These are phyloP conservation scores for Aspergillus glaucus DNA, from an alignment of 2,329 filamentous ascomycete genomes.

Conservation along the genomic window DNA sequence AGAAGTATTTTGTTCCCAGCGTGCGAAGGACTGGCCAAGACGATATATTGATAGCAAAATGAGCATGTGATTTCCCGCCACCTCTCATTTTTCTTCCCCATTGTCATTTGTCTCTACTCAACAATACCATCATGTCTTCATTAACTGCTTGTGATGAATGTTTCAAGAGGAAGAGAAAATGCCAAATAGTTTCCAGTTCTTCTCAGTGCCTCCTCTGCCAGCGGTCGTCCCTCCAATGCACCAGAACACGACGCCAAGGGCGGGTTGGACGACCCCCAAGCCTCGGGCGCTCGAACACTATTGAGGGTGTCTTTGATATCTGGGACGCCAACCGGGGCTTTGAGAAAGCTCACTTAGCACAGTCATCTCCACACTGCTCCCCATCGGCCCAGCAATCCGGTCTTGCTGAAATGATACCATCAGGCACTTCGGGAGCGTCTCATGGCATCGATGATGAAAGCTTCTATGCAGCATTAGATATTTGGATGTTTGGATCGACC, in stretches of 20 bases:
- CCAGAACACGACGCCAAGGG: background rate
- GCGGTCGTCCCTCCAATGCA: background rate
- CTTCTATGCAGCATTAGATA: slow-evolving; percentile 2
- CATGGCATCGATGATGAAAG: background rate
- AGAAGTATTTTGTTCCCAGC: no score
- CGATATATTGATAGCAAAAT: no score
- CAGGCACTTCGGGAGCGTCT: background rate
- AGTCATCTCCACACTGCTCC: background rate
- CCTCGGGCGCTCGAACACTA: background rate
- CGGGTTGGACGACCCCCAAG: background rate
- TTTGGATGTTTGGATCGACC: slow-evolving; percentile 6
- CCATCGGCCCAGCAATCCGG: background rate
- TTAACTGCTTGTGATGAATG: slow-evolving; percentile 1
- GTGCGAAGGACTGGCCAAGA: no score
- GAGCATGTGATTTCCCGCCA: no score
- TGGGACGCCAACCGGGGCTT: background rate
- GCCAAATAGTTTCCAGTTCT: background rate
- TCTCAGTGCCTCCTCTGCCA: background rate
- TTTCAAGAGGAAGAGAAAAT: slow-evolving; percentile 1
- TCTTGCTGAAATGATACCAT: background rate
- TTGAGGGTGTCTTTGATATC: background rate
- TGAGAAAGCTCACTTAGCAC: background rate
- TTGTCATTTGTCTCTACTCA: background rate
- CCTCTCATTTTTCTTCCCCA: no score
- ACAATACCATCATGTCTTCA: background rate